Evolutionary conservation across 1,139 yeast genomes (phyloP).

Genomic region (Chernovozyma aurita): DNA sequence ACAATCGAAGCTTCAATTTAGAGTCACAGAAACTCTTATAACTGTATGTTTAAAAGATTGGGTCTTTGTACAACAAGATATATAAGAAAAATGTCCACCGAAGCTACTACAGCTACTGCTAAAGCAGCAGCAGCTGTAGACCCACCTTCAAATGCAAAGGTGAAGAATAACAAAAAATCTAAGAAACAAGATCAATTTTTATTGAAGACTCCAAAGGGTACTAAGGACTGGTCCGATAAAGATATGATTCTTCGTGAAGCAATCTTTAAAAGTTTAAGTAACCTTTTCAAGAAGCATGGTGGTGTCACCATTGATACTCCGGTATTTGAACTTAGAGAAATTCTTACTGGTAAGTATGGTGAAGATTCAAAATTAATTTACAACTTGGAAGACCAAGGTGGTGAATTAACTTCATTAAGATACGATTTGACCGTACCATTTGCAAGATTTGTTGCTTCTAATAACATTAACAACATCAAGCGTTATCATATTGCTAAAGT

Average conservation of each 20-base stretch:
- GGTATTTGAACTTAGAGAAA: slow-evolving; percentile 91
- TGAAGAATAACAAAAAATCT: slow-evolving; percentile 22
- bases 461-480: slow-evolving; percentile 82
- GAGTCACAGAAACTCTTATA: too few relatives aligned
- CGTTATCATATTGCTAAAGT: slow-evolving; percentile 97
- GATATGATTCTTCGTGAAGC: slow-evolving; percentile 95
- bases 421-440: slow-evolving; percentile 97
- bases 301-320: slow-evolving; percentile 98
- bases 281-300: slow-evolving; percentile 88
- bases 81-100: slow-evolving; percentile 24
- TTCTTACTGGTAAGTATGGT: slow-evolving; percentile 94
- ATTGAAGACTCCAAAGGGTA: slow-evolving; percentile 93
- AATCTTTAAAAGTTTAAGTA: slow-evolving; percentile 66
- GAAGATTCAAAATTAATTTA: slow-evolving; percentile 95
- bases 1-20: too few relatives aligned
- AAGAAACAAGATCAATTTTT: slow-evolving; percentile 50
- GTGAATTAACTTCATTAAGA: slow-evolving; percentile 90
- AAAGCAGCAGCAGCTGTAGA: slow-evolving; percentile 9
- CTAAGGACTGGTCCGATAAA: slow-evolving; percentile 97
- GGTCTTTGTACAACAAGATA: slow-evolving; percentile 7
- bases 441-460: slow-evolving; percentile 95
- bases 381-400: slow-evolving; percentile 97
- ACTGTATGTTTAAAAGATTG: slow-evolving; percentile 13
- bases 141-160: slow-evolving; percentile 8
- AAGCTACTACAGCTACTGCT: slow-evolving; percentile 14